Percentiles rank a stretch among this genome's conserved stretches.
Conservation (phyloP, 345 rosid species). For the Abelmoschus esculentus region DNA sequence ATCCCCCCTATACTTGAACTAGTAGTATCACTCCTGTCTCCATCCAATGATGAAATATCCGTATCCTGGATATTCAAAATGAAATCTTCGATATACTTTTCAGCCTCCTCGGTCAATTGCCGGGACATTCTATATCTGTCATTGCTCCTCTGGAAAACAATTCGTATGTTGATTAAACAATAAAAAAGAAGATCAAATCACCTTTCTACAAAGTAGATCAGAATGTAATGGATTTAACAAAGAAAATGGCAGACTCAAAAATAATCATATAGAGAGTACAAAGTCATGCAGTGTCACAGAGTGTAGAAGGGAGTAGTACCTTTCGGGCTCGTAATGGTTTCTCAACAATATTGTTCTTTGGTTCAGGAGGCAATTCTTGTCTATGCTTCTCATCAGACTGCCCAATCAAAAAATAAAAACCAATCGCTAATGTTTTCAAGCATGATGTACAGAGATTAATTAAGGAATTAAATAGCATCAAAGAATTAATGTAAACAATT, state of each 20-base stretch:
- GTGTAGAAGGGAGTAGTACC: constrained; percentile 27
- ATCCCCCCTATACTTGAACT: constrained; percentile 64
- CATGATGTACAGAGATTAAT: not conserved
- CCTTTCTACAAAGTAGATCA: not conserved
- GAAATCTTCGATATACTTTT: constrained; percentile 82
- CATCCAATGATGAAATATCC: constrained; percentile 88
- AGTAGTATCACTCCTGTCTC: constrained; percentile 74
- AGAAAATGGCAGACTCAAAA: not conserved
- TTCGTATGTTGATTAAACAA: not conserved
- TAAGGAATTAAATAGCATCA: not conserved
- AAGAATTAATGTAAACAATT: not conserved
- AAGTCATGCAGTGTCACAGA: not conserved
- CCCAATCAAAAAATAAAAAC: constrained; percentile 15
- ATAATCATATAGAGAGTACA: not conserved
- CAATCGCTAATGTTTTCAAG: not conserved
- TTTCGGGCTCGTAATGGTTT: constrained; percentile 39
- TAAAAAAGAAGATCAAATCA: not conserved
- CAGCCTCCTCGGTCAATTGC: constrained; percentile 86
- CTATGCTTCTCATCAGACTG: constrained; percentile 77
- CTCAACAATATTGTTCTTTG: constrained; percentile 33
- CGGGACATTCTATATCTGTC: constrained; percentile 68
- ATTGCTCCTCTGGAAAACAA: constrained; percentile 49
- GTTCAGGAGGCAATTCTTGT: constrained; percentile 51
- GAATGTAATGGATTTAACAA: too few relatives aligned
- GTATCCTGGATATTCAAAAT: constrained; percentile 85